A percentile compares a stretch with the other conserved stretches of the same genome.
Conservation (phyloP, 1,139 yeast genomes). For the Geotrichum klebahnii region DNA sequence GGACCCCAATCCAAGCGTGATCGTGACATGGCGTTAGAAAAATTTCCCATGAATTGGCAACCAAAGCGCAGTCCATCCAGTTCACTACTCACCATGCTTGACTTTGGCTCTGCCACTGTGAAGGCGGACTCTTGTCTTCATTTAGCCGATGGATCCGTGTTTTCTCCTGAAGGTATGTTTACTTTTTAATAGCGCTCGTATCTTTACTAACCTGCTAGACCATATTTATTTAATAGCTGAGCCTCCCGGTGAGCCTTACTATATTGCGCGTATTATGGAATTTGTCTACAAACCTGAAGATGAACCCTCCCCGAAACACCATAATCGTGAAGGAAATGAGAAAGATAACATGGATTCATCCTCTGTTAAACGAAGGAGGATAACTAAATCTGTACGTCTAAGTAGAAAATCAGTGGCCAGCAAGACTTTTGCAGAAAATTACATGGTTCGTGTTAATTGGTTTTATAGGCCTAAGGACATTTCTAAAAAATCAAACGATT, state of each 20-base stretch:
- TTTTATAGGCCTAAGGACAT: constrained; percentile 86
- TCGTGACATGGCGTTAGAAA: neutral
- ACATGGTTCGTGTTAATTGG: constrained; percentile 78
- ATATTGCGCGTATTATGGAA: constrained; percentile 79
- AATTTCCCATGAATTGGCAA: constrained; percentile 40
- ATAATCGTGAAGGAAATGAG: neutral
- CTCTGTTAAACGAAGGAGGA: constrained; percentile 1
- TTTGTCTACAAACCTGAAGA: constrained; percentile 44
- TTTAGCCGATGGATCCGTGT: constrained; percentile 37
- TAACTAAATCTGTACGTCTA: neutral
- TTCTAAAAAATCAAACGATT: constrained; percentile 60
- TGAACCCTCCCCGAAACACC: neutral
- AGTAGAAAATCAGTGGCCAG: constrained; percentile 13
- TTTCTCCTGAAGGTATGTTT: constrained; percentile 36
- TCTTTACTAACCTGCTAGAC: constrained; percentile 40
- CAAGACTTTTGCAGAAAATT: constrained; percentile 46
- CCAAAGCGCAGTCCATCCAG: constrained; percentile 33
- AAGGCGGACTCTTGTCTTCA: constrained; percentile 37
- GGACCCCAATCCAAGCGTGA: constrained; percentile 3
- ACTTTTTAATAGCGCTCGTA: neutral
- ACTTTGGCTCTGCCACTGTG: constrained; percentile 44
- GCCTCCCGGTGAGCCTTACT: constrained; percentile 94
- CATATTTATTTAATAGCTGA: constrained; percentile 82
- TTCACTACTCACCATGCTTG: constrained; percentile 34
- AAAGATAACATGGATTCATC: neutral